phyloP scores from a whole-genome alignment of 495 filamentous ascomycete species.

The Penicillium macrosclerotiorum region DNA sequence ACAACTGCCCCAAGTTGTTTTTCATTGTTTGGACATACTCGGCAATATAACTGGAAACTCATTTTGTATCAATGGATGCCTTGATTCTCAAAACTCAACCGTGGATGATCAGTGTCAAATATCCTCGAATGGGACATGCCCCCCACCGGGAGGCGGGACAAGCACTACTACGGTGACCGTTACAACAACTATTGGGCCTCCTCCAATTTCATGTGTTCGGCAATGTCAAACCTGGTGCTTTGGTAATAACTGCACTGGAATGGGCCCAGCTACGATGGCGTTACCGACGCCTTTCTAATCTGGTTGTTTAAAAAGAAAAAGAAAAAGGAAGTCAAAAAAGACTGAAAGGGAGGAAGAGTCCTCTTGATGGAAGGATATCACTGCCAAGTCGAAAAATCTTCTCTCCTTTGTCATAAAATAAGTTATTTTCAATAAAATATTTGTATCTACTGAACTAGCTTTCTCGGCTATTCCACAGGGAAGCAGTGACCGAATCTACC shows the following conservation, averaged over 20 bases:
- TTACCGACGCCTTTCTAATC: too few species aligned
- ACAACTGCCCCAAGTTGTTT: slow-evolving; percentile 18
- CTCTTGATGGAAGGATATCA: too few species aligned
- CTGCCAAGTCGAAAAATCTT: too few species aligned
- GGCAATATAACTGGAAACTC: slow-evolving; percentile 17
- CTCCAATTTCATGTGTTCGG: slow-evolving; percentile 1
- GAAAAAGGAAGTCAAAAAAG: neutral
- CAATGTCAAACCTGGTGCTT: slow-evolving; percentile 12
- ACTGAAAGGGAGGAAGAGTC: too few species aligned
- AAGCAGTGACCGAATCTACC: too few species aligned
- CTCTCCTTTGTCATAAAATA: too few species aligned
- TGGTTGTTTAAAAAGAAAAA: neutral
- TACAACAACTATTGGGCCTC: slow-evolving; percentile 1
- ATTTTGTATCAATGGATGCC: slow-evolving; percentile 15
- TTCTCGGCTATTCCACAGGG: too few species aligned
- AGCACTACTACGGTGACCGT: neutral
- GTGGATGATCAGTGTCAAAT: slow-evolving; percentile 14
- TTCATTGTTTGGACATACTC: slow-evolving; percentile 16
- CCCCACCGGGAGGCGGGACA: neutral
- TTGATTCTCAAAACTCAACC: slow-evolving; percentile 1
- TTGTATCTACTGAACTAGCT: too few species aligned
- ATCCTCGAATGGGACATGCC: neutral
- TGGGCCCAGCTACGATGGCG: neutral
- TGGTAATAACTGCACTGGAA: slow-evolving; percentile 3
- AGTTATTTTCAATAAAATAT: too few species aligned